Evolutionary conservation across 257 asterid genomes (phyloP).

Genomic region (Scutellaria barbata): DNA sequence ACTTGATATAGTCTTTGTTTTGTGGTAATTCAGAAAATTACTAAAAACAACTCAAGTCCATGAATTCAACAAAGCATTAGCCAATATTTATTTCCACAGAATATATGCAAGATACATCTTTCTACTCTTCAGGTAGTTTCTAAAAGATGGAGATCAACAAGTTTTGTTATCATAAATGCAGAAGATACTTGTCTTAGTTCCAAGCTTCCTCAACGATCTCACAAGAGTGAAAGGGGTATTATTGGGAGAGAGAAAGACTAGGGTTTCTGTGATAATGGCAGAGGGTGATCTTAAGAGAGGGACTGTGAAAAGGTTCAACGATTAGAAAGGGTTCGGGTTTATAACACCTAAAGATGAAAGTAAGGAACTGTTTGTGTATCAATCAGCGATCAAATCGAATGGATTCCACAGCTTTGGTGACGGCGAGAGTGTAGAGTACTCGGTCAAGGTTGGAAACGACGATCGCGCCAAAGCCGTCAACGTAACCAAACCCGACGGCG

Average conservation of each 20-base stretch:
- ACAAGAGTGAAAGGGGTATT: no score
- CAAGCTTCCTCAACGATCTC: conserved; percentile 82
- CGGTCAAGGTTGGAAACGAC: conserved; percentile 51
- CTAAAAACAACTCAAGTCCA: background rate
- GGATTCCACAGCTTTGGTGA: conserved; percentile 76
- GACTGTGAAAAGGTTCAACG: conserved; percentile 81
- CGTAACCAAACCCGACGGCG: conserved; percentile 65
- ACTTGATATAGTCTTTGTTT: conserved; percentile 71
- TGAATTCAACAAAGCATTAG: background rate
- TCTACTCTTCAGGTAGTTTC: background rate
- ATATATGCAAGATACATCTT: background rate
- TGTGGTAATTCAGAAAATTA: conserved; percentile 17
- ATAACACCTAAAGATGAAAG: no score
- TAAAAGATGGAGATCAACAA: no score
- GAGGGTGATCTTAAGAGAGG: conserved; percentile 59
- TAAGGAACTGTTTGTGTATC: no score
- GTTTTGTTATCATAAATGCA: no score
- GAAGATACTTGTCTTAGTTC: conserved; percentile 66
- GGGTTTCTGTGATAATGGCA: no score
- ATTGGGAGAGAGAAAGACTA: no score
- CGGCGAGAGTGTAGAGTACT: conserved; percentile 72
- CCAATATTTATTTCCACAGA: background rate
- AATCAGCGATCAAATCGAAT: no score
- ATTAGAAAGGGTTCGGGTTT: conserved; percentile 84
- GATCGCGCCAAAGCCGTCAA: conserved; percentile 66